phyloP scores from a whole-genome alignment of 1,284 basidiomycete genomes.

The Ceratobasidium sp. region DNA sequence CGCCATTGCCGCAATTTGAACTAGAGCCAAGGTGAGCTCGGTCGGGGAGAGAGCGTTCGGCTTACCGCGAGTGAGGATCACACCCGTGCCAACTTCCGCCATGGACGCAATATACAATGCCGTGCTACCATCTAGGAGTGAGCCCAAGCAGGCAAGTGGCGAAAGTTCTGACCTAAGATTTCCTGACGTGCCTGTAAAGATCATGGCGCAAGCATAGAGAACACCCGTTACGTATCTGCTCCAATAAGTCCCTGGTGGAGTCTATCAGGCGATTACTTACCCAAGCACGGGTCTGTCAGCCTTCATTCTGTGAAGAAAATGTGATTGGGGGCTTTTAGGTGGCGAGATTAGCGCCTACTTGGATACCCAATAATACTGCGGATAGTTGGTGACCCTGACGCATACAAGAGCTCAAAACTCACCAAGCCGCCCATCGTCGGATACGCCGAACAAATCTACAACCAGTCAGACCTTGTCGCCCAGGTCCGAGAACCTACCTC shows the following conservation, averaged over 20 bases:
- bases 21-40: background rate
- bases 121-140: slow-evolving; percentile 49
- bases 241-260: background rate
- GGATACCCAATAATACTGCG: slow-evolving; percentile 39
- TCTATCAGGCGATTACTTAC: slow-evolving; percentile 46
- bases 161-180: slow-evolving; percentile 56
- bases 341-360: slow-evolving; percentile 22
- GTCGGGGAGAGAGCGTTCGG: slow-evolving; percentile 12
- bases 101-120: slow-evolving; percentile 63
- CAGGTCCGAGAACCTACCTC: slow-evolving; percentile 48
- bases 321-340: slow-evolving; percentile 5
- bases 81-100: slow-evolving; percentile 58
- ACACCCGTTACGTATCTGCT: slow-evolving; percentile 60
- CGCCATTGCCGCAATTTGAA: slow-evolving; percentile 59
- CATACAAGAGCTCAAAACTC: slow-evolving; percentile 44
- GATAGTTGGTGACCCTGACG: background rate
- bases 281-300: slow-evolving; percentile 61
- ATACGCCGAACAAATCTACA: slow-evolving; percentile 3
- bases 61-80: slow-evolving; percentile 52
- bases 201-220: slow-evolving; percentile 68
- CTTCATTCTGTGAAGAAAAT: slow-evolving; percentile 66
- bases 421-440: slow-evolving; percentile 50
- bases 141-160: background rate
- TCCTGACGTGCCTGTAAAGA: slow-evolving; percentile 65
- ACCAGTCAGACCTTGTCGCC: background rate